phyloP scores from a whole-genome alignment of 2,329 filamentous ascomycete species.

The Talaromyces sp. region DNA sequence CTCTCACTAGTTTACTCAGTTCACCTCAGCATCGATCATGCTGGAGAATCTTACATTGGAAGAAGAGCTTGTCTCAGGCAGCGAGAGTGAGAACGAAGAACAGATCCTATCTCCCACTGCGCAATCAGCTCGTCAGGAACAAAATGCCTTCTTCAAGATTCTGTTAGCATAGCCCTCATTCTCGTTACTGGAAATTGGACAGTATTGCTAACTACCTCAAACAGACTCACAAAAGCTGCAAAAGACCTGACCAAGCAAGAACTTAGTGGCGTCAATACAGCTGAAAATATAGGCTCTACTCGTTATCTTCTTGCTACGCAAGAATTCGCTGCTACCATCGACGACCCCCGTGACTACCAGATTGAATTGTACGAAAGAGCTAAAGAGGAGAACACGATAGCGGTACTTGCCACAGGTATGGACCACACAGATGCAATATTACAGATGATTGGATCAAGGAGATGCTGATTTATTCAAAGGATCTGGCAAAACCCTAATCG shows the following conservation, averaged over 20 bases:
- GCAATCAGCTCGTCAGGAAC: conserved; percentile 40
- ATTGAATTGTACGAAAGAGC: conserved; percentile 85
- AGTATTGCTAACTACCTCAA: background rate
- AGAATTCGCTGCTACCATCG: conserved; percentile 59
- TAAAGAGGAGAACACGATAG: conserved; percentile 80
- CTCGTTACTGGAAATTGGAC: background rate
- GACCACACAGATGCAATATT: no score
- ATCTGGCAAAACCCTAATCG: conserved; percentile 94
- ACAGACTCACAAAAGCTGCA: conserved; percentile 42
- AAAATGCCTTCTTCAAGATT: conserved; percentile 51
- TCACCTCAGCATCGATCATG: background rate
- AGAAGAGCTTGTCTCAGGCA: conserved; percentile 17
- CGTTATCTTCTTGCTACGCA: conserved; percentile 53
- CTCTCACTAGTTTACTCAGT: background rate
- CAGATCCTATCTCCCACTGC: conserved; percentile 21
- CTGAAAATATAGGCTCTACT: conserved; percentile 52
- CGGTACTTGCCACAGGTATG: conserved; percentile 74
- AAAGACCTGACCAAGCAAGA: conserved; percentile 42
- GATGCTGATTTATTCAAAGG: conserved; percentile 46
- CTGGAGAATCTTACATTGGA: background rate
- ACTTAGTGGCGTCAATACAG: conserved; percentile 26
- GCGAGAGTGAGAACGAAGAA: conserved; percentile 31
- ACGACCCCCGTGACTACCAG: conserved; percentile 84
- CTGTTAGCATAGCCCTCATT: conserved; percentile 34
- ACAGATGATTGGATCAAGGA: background rate